These are phyloP conservation scores for Lagenidium giganteum DNA, from an alignment of 352 stramenopile species.

Conservation along the genomic window DNA sequence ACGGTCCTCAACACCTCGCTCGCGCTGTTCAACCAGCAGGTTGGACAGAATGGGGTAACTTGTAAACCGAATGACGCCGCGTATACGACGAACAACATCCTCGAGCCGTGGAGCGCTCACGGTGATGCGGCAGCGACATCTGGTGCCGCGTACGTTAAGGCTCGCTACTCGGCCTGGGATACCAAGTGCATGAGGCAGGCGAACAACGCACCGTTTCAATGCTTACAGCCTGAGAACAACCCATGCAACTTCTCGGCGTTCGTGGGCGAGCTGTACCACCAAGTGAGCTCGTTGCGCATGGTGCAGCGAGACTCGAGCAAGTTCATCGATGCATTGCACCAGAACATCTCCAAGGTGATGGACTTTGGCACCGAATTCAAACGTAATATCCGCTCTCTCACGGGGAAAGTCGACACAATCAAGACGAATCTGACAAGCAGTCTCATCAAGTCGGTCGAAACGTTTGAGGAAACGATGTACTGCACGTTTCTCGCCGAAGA, in stretches of 20 bases:
- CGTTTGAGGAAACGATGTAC: constrained; percentile 59
- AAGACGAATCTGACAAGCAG: constrained; percentile 28
- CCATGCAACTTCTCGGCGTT: constrained; percentile 11
- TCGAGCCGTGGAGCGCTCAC: constrained; percentile 32
- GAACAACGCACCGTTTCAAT: too few species aligned
- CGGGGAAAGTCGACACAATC: constrained; percentile 34
- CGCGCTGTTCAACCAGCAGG: constrained; percentile 21
- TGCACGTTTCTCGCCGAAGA: constrained; percentile 48
- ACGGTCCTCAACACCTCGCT: constrained; percentile 10
- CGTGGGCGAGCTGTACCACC: constrained; percentile 14
- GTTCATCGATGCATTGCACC: constrained; percentile 27
- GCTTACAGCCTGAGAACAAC: too few species aligned
- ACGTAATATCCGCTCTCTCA: constrained; percentile 29
- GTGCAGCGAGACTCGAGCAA: constrained; percentile 15
- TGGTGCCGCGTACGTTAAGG: constrained; percentile 9
- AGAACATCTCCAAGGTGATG: constrained; percentile 24
- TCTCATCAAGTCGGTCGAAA: constrained; percentile 46
- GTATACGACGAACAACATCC: constrained; percentile 26
- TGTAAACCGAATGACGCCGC: constrained; percentile 8
- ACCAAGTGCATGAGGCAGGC: background rate
- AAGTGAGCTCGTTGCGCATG: constrained; percentile 4
- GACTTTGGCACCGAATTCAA: constrained; percentile 33
- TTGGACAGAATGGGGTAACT: constrained; percentile 7
- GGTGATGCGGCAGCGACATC: too few species aligned
- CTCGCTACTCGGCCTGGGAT: constrained; percentile 8